Conservation (phyloP, 208 protist species). For the Leishmania tropica region DNA sequence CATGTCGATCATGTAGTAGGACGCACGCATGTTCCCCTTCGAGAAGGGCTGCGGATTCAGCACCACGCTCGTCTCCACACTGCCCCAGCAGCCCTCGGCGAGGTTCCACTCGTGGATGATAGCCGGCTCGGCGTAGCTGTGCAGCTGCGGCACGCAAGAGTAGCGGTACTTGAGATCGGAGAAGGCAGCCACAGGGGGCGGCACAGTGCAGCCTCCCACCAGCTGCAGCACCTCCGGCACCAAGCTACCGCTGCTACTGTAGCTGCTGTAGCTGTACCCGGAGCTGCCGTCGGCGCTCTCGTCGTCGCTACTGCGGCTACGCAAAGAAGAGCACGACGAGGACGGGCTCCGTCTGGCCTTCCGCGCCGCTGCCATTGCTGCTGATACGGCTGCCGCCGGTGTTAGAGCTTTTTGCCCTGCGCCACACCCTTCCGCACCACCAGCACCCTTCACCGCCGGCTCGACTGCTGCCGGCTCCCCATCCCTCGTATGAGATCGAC, state of each 20-base stretch:
- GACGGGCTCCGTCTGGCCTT: not conserved
- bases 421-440: not conserved
- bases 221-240: slow-evolving; percentile 46
- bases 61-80: slow-evolving; percentile 65
- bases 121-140: slow-evolving; percentile 50
- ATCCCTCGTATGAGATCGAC: not conserved
- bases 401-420: not conserved
- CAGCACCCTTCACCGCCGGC: not conserved
- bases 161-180: slow-evolving; percentile 57
- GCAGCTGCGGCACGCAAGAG: slow-evolving; percentile 34
- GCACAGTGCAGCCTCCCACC: slow-evolving; percentile 47
- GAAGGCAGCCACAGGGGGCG: slow-evolving; percentile 51
- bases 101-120: slow-evolving; percentile 81
- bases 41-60: slow-evolving; percentile 67
- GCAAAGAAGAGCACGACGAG: slow-evolving; percentile 36
- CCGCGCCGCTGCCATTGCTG: not conserved
- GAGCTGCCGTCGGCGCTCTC: slow-evolving; percentile 33
- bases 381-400: not conserved
- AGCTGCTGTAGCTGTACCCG: slow-evolving; percentile 29
- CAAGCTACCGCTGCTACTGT: slow-evolving; percentile 26
- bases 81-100: slow-evolving; percentile 57
- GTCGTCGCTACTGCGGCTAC: slow-evolving; percentile 28
- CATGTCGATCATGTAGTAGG: slow-evolving; percentile 85
- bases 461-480: not conserved
- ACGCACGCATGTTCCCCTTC: slow-evolving; percentile 81